phyloP scores from a whole-genome alignment of 1,284 basidiomycete genomes.

The Puccinia sorghi region DNA sequence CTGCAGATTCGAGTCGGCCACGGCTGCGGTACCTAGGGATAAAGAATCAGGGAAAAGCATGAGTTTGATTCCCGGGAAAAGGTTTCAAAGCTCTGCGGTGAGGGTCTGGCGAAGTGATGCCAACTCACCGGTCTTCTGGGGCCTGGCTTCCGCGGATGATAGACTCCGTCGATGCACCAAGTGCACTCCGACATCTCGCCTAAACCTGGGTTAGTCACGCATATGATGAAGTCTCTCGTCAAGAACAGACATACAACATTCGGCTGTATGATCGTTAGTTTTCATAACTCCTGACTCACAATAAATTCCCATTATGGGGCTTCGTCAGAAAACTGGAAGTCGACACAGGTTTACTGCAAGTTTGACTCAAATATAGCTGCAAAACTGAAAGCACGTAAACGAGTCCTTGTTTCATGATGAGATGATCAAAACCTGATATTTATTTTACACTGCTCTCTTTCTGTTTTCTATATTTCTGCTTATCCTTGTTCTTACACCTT shows the following conservation, averaged over 20 bases:
- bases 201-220: neutral
- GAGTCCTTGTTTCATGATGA: neutral
- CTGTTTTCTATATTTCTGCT: too few relatives aligned
- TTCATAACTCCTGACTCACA: neutral
- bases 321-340: conserved; percentile 3
- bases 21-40: neutral
- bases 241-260: neutral
- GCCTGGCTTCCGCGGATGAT: neutral
- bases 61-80: neutral
- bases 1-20: neutral
- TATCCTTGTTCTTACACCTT: neutral
- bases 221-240: neutral
- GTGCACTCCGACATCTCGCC: neutral
- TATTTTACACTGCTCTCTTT: neutral
- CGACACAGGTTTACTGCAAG: neutral
- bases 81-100: neutral
- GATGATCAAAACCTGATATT: neutral
- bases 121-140: neutral
- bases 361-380: neutral
- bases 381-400: conserved; percentile 8
- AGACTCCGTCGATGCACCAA: conserved; percentile 1
- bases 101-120: neutral
- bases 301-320: neutral
- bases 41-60: neutral
- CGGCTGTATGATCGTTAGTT: too few relatives aligned